Evolutionary conservation across 1,139 yeast genomes (phyloP).

Genomic region (Suzukiozyma palmioleophila): DNA sequence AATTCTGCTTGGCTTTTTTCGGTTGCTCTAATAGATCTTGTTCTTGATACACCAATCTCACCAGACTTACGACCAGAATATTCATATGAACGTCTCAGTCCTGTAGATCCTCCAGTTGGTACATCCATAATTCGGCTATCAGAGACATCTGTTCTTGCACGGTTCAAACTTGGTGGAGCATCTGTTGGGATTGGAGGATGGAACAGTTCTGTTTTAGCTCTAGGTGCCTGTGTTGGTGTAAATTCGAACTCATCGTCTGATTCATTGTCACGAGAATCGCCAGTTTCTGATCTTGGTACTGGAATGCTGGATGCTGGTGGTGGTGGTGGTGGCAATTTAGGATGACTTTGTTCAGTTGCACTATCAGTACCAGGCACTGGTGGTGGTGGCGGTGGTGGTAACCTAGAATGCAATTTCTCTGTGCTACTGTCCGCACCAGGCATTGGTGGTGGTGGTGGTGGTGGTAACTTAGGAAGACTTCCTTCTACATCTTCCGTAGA

Average conservation of each 20-base stretch:
- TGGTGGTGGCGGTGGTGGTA: conserved; percentile 2
- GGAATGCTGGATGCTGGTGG: conserved; percentile 5
- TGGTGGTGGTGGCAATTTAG: conserved; percentile 7
- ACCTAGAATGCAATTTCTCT: no score
- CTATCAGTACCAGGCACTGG: conserved; percentile 8
- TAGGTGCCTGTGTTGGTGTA: conserved; percentile 6
- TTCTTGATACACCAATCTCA: conserved; percentile 11
- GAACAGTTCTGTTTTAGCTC: conserved; percentile 8
- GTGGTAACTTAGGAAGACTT: conserved; percentile 1
- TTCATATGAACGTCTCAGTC: conserved; percentile 16
- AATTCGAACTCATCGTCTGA: conserved; percentile 7
- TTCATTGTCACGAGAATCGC: conserved; percentile 1
- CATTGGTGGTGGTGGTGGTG: conserved; percentile 6
- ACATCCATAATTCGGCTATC: conserved; percentile 13
- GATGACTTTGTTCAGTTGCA: background rate
- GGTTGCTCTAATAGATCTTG: conserved; percentile 15
- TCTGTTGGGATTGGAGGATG: conserved; percentile 5
- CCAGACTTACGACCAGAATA: conserved; percentile 8
- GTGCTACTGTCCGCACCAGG: no score
- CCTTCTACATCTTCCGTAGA: background rate
- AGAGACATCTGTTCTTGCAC: conserved; percentile 22
- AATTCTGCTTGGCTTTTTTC: conserved; percentile 30
- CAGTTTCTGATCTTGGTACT: background rate
- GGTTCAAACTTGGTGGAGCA: conserved; percentile 10
- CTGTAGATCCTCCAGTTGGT: conserved; percentile 23